These are phyloP conservation scores for Cardiospermum halicacabum DNA, from an alignment of 345 rosid genomes.

Conservation along the genomic window DNA sequence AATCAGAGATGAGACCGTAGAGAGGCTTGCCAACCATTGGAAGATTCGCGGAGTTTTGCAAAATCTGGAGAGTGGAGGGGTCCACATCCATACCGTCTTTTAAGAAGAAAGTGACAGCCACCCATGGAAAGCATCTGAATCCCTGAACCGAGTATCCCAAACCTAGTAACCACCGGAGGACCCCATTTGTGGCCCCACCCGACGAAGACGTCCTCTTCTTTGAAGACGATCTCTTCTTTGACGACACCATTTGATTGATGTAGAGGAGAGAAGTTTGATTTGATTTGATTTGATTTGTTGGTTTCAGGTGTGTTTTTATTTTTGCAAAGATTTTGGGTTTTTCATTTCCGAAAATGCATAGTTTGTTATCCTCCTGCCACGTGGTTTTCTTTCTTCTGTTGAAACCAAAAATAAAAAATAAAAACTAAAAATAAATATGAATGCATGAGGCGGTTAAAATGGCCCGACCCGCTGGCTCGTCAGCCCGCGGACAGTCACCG, in stretches of 20 bases:
- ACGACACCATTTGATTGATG: not conserved
- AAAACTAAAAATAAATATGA: too few relatives aligned
- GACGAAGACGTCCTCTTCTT: not conserved
- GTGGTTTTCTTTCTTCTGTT: not conserved
- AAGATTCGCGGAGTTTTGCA: slow-evolving; percentile 75
- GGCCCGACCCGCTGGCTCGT: too few relatives aligned
- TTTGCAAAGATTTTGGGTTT: not conserved
- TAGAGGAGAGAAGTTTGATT: too few relatives aligned
- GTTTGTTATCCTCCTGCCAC: not conserved
- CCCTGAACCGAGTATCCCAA: slow-evolving; percentile 85
- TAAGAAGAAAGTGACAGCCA: slow-evolving; percentile 72
- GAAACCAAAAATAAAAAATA: too few relatives aligned
- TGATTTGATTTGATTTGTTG: too few relatives aligned
- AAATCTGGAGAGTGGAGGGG: slow-evolving; percentile 77
- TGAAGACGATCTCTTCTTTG: too few relatives aligned
- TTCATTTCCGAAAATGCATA: not conserved
- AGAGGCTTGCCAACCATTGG: slow-evolving; percentile 91
- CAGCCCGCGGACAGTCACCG: too few relatives aligned
- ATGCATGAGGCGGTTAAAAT: too few relatives aligned
- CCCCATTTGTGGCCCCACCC: slow-evolving; percentile 16
- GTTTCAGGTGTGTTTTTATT: not conserved
- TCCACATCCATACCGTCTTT: slow-evolving; percentile 76
- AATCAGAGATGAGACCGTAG: slow-evolving; percentile 73
- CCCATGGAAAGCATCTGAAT: slow-evolving; percentile 86
- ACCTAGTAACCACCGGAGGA: slow-evolving; percentile 55